phyloP scores from a whole-genome alignment of 108 stramenopile species.

The Nitzschia putrida region DNA sequence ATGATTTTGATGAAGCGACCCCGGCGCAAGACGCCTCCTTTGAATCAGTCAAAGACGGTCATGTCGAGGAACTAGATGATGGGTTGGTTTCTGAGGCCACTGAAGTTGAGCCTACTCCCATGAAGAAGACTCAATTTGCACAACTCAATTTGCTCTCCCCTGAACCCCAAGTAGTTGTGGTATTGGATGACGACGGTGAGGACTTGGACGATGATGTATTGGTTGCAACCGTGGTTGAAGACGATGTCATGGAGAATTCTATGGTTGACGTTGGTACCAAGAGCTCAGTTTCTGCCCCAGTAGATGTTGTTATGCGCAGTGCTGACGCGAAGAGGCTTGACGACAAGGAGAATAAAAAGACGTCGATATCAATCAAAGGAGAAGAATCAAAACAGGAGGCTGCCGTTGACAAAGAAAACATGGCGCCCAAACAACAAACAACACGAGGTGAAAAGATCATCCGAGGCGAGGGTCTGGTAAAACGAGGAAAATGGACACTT shows the following conservation, averaged over 20 bases:
- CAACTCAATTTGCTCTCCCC: conserved; percentile 13
- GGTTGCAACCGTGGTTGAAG: conserved; percentile 33
- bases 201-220: conserved; percentile 31
- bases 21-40: not conserved
- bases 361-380: too few relatives aligned
- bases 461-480: conserved; percentile 44
- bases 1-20: not conserved
- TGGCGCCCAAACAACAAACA: not conserved
- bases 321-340: too few relatives aligned
- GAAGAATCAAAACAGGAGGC: not conserved
- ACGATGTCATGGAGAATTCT: conserved; percentile 2
- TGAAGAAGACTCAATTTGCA: not conserved
- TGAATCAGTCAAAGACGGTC: not conserved
- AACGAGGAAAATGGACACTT: conserved; percentile 85
- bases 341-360: too few relatives aligned
- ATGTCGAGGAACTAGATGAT: not conserved
- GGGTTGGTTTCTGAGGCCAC: conserved; percentile 7
- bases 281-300: too few relatives aligned
- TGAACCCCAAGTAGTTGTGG: conserved; percentile 18
- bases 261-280: not conserved
- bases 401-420: not conserved
- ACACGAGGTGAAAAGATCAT: conserved; percentile 3
- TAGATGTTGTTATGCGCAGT: too few relatives aligned
- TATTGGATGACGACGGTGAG: conserved; percentile 32
- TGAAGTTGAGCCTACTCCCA: conserved; percentile 14